phyloP scores from a whole-genome alignment of 345 rosid species.

The Gossypium anomalum region DNA sequence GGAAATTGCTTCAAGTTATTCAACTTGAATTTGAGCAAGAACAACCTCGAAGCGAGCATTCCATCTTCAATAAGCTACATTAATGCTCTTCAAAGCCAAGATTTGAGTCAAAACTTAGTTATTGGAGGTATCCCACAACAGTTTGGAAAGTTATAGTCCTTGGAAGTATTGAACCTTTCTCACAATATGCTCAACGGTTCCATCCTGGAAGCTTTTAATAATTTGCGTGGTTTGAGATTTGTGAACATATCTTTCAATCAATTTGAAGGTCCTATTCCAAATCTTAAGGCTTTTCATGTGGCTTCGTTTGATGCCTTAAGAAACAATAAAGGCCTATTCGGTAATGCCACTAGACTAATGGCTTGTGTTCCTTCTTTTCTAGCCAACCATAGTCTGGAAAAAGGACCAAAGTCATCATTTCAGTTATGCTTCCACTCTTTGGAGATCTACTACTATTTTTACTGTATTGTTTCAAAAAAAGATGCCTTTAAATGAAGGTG shows the following conservation, averaged over 20 bases:
- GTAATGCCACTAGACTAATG: conserved; percentile 14
- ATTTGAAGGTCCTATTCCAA: no score
- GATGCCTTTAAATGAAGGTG: no score
- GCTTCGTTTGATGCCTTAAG: no score
- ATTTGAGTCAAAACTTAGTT: conserved; percentile 20
- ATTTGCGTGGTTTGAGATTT: no score
- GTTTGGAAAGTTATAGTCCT: neutral
- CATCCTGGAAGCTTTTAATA: no score
- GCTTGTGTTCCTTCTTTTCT: neutral
- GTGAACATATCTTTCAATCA: no score
- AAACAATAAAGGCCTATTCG: conserved; percentile 1
- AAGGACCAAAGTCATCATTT: neutral
- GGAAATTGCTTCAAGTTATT: neutral
- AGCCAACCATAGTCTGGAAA: neutral
- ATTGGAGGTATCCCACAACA: neutral
- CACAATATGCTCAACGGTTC: neutral
- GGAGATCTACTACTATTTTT: neutral
- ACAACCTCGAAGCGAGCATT: neutral
- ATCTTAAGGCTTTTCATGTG: no score
- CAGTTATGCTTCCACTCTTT: neutral
- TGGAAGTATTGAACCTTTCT: conserved; percentile 17
- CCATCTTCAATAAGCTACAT: neutral
- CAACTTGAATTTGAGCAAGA: conserved; percentile 1
- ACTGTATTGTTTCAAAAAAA: no score
- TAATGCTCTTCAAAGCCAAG: conserved; percentile 12